Evolutionary conservation across 2,329 filamentous ascomycete genomes (phyloP), one percentile per base, ranked within the genome.

Genomic region (Pseudogymnoascus sp.): DNA sequence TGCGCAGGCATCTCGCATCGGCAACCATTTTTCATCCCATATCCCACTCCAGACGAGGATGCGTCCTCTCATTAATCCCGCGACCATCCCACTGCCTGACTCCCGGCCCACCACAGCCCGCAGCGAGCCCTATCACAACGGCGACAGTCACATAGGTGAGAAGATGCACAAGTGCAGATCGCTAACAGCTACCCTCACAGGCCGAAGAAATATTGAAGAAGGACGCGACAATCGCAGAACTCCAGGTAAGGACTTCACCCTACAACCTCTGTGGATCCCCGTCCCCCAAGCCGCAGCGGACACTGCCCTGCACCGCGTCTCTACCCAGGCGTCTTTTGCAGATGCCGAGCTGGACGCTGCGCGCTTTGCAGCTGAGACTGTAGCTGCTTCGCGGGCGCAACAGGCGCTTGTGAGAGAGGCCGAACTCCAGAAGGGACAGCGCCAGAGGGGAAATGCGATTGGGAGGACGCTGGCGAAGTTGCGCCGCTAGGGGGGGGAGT

Each of bases 121-220:
- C 26, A 56, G 46, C 46, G 46, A 56, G 26, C 46, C 46, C 8
- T 56, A 31, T 5, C 14, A 16, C n/a, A 33, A 8, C 4, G 46
- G 46, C 46, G 26, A 16, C 2, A 11, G 10, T 2, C 46, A 31
- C n/a, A 8, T 19, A 4, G 26, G 26, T 19, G 46, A 56, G 26
- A 19, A 16, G n/a, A 56, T 56, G n/a, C 16, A 12, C n/a, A 31
- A 56, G 46, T 31, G 46, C n/a, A 56, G n/a, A 56, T 56, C 46
- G n/a, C 46, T 56, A 56, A 56, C 46, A 56, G 24, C 43, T 28
- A 19, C 10, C 10, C 8, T 33, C n/a, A 56, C 46, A 56, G 46
- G 14, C 46, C 46, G 46, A 33, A 56, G 46, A 56, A 56, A n/a
- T 56, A 8, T 56, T 33, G 46, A 56, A 56, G 46, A 56, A 56